These are phyloP conservation scores for Yamadazyma atlantica DNA, from an alignment of 1,139 yeast species.

Conservation along the genomic window DNA sequence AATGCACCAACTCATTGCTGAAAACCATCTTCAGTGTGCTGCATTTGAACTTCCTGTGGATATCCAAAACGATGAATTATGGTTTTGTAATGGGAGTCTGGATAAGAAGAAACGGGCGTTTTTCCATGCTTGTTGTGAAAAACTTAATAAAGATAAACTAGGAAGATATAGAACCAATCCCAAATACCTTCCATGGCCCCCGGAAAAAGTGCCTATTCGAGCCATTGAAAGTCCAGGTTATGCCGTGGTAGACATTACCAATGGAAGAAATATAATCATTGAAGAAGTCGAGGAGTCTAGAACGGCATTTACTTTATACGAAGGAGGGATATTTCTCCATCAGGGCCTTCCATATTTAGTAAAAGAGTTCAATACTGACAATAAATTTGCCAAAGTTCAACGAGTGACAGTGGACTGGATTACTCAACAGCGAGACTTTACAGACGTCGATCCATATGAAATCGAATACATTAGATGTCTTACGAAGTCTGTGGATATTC, in stretches of 20 bases:
- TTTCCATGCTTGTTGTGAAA: slow-evolving; percentile 38
- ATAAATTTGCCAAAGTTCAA: slow-evolving; percentile 75
- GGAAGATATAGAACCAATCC: slow-evolving; percentile 62
- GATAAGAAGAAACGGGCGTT: slow-evolving; percentile 39
- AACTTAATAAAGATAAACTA: slow-evolving; percentile 45
- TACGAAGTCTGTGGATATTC: slow-evolving; percentile 45
- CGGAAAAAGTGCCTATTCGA: slow-evolving; percentile 70
- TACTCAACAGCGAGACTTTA: slow-evolving; percentile 86
- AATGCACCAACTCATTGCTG: slow-evolving; percentile 48
- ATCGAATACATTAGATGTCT: slow-evolving; percentile 65
- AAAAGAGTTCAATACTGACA: slow-evolving; percentile 76
- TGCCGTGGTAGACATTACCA: slow-evolving; percentile 88
- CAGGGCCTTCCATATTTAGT: slow-evolving; percentile 91
- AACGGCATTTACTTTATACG: slow-evolving; percentile 87
- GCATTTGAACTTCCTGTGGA: slow-evolving; percentile 78
- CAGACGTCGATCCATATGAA: slow-evolving; percentile 85
- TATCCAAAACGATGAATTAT: slow-evolving; percentile 50
- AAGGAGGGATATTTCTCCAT: slow-evolving; percentile 92
- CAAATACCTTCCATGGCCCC: slow-evolving; percentile 76
- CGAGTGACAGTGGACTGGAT: slow-evolving; percentile 93
- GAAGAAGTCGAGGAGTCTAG: slow-evolving; percentile 92
- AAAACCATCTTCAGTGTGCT: slow-evolving; percentile 91
- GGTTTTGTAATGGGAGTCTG: slow-evolving; percentile 41
- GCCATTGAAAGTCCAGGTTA: slow-evolving; percentile 76
- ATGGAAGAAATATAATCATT: slow-evolving; percentile 68